phyloP scores from a whole-genome alignment of 2,329 filamentous ascomycete genomes.

The Claviceps africana region DNA sequence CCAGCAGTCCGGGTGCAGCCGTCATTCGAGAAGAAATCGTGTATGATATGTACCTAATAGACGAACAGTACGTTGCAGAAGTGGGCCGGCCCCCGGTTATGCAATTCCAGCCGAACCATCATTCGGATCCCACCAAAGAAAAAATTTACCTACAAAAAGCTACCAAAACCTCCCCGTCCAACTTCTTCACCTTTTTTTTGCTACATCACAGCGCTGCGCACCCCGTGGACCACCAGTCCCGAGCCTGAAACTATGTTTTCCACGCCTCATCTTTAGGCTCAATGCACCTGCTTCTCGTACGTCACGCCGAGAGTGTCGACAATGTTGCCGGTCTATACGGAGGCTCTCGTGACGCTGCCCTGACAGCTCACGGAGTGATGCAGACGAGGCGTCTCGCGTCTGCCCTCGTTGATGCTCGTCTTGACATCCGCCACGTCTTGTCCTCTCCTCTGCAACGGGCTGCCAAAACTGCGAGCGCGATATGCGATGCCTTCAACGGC shows the following conservation, averaged over 20 bases:
- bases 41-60: too few species aligned
- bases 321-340: constrained; percentile 71
- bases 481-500: constrained; percentile 41
- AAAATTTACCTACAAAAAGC: not conserved
- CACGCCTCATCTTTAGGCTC: not conserved
- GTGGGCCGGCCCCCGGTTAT: not conserved
- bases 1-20: too few species aligned
- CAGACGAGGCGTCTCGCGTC: constrained; percentile 60
- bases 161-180: not conserved
- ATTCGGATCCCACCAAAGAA: not conserved
- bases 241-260: not conserved
- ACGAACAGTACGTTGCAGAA: not conserved
- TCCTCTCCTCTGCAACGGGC: constrained; percentile 68
- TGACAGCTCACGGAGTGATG: constrained; percentile 70
- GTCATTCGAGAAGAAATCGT: too few species aligned
- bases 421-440: constrained; percentile 49
- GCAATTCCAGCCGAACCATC: not conserved
- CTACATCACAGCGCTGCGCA: not conserved
- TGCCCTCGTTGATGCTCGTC: constrained; percentile 33
- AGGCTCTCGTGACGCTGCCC: constrained; percentile 62
- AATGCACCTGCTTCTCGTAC: constrained; percentile 54
- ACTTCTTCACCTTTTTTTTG: not conserved
- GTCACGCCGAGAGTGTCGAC: constrained; percentile 83
- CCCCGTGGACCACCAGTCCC: not conserved
- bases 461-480: constrained; percentile 52